Evolutionary conservation across 805 yeast genomes (phyloP).

Genomic region (Lachancea nothofagi): DNA sequence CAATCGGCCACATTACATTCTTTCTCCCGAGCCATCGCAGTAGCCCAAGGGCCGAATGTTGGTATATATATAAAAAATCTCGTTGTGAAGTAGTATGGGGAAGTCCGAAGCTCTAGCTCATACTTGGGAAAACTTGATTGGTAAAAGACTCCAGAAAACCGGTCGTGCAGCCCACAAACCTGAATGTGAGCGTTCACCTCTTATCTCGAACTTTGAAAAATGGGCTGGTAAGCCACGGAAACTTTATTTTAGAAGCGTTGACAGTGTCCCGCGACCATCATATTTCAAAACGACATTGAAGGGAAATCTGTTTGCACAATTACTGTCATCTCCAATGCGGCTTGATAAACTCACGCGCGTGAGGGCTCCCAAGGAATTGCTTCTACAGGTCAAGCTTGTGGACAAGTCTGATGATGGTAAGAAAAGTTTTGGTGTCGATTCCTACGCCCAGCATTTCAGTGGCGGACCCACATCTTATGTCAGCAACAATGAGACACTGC

Average conservation of each 20-base stretch:
- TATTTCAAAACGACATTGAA: constrained; percentile 13
- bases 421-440: constrained; percentile 7
- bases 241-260: constrained; percentile 12
- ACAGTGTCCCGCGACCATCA: background rate
- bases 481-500: constrained; percentile 12
- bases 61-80: too few species aligned
- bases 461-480: constrained; percentile 23
- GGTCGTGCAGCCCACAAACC: background rate
- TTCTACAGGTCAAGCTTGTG: constrained; percentile 21
- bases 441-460: constrained; percentile 8
- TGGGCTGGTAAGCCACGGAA: constrained; percentile 32
- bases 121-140: background rate
- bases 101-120: background rate
- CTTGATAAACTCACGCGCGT: constrained; percentile 35
- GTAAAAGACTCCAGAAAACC: background rate
- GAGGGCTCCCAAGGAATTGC: constrained; percentile 37
- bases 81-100: background rate
- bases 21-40: too few species aligned
- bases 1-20: too few species aligned
- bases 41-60: too few species aligned
- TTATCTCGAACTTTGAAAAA: constrained; percentile 30
- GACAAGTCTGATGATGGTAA: background rate
- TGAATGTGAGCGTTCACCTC: constrained; percentile 15
- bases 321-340: constrained; percentile 41
- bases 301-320: constrained; percentile 36